A percentile compares a stretch with the other conserved stretches of the same genome.
phyloP scores from a whole-genome alignment of 768 basidiomycete species.

The Tephrocybe sp. region DNA sequence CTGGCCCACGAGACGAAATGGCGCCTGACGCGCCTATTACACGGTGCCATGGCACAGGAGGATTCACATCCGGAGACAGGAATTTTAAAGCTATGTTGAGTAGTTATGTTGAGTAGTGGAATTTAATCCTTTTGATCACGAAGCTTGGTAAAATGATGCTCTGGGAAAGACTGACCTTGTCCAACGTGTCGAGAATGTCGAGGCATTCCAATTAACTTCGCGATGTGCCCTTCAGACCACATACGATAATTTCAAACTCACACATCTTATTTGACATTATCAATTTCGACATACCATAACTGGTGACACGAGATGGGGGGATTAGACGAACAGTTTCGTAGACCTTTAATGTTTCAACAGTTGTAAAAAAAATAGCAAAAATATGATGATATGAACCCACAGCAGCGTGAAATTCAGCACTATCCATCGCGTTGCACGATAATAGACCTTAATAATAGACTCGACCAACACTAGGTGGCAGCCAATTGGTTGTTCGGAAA shows the following conservation, averaged over 20 bases:
- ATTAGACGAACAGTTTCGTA: slow-evolving; percentile 72
- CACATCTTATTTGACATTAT: background rate
- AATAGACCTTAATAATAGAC: no score
- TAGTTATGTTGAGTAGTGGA: no score
- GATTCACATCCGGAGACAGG: slow-evolving; percentile 52
- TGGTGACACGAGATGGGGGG: slow-evolving; percentile 66
- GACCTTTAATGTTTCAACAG: slow-evolving; percentile 42
- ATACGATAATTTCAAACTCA: background rate
- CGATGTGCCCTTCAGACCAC: slow-evolving; percentile 64
- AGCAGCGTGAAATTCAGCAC: slow-evolving; percentile 61
- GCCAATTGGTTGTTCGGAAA: no score
- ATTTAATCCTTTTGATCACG: no score
- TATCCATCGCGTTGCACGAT: slow-evolving; percentile 41
- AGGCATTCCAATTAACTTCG: slow-evolving; percentile 79
- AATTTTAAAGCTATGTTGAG: slow-evolving; percentile 67
- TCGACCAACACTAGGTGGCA: no score
- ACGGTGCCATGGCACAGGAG: slow-evolving; percentile 80
- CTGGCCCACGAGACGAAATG: slow-evolving; percentile 82
- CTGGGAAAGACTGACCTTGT: slow-evolving; percentile 67
- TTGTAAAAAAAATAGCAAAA: background rate
- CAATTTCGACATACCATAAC: slow-evolving; percentile 55
- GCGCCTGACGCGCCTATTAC: slow-evolving; percentile 68
- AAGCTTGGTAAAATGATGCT: no score
- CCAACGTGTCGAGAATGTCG: slow-evolving; percentile 78
- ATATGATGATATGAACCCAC: slow-evolving; percentile 29